Evolutionary conservation across 192 early-diverging fungal genomes (phyloP), one percentile per base, ranked within the genome.

Genomic region (Backusella tarrabulga): DNA sequence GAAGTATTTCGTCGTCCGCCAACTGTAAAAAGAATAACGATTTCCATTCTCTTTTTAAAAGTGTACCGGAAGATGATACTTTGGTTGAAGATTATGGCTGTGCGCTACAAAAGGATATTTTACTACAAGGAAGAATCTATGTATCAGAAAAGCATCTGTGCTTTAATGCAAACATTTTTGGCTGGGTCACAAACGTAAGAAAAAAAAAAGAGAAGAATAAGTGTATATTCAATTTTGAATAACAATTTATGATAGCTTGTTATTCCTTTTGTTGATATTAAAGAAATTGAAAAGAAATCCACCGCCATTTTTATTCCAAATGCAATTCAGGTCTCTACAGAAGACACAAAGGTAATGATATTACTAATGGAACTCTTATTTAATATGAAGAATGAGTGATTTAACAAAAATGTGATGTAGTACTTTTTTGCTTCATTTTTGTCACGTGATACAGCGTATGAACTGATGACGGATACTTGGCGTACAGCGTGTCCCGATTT

Each of bases 101-200:
- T 68, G 95, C 95, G 0, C 78, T 93, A 67, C 93, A 96, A 82
- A 92, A 93, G 60, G 95, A 96, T 56, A 95, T 96, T 35, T 83
- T 96, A 9, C 88, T 92, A 32, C 95, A 96, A 42, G 95, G 95
- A 15, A 84, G 91, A n/a, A 76, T 96, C 56, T 95, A 93, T 77
- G 78, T 93, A 78, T 94, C 94, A 7, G 87, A 93, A 72, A 89
- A 88, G 76, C 85, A 90, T 80, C 79, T 94, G 42, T 92, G 91
- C 80, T 96, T 96, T 76, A 88, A 93, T 81, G 88, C 91, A 63
- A 93, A 93, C 68, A 93, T 96, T 74, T 93, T 96, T 84, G 95
- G 95, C 44, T 95, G 93, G 89, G 90, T 92, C 5, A 93, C 92
- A 17, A 91, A 83, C 67, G 87, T 85, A 84, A 74, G 78, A 68